A percentile compares a stretch with the other conserved stretches of the same genome.
Conservation (phyloP, 257 asterid genomes). For the Fraxinus quadrangulata region DNA sequence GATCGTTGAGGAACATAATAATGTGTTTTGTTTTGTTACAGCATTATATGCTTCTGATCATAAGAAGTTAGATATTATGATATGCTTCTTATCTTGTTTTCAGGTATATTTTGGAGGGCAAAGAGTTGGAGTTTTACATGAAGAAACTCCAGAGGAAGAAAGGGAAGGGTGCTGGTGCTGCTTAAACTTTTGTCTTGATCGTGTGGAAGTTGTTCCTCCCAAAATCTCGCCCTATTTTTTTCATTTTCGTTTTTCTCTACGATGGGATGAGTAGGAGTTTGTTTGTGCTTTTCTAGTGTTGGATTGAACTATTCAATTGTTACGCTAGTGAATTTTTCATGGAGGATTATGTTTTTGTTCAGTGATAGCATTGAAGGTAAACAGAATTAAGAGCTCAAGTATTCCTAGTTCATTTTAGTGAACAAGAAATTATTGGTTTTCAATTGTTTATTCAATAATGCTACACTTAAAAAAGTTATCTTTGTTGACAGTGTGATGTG, state of each 20-base stretch:
- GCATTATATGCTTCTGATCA: background rate
- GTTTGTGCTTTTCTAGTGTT: conserved; percentile 18
- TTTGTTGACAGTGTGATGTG: no score
- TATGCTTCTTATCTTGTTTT: no score
- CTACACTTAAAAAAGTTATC: no score
- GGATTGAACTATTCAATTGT: conserved; percentile 11
- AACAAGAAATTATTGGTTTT: no score
- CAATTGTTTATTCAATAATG: no score
- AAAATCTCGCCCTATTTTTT: background rate
- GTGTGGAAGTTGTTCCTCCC: background rate
- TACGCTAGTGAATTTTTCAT: background rate
- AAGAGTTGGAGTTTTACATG: background rate
- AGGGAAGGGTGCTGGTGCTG: background rate
- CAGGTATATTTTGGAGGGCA: background rate
- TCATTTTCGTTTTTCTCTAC: conserved; percentile 5
- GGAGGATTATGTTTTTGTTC: background rate
- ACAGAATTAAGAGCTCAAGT: no score
- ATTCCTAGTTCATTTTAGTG: no score
- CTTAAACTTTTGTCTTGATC: background rate
- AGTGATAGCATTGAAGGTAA: background rate
- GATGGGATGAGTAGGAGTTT: background rate
- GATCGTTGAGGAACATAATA: background rate
- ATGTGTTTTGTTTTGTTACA: background rate
- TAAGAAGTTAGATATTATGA: no score
- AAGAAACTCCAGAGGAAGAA: background rate